Evolutionary conservation across 2,329 filamentous ascomycete species (phyloP), one percentile per base, ranked within the genome.

Genomic region (Penicillium freii): DNA sequence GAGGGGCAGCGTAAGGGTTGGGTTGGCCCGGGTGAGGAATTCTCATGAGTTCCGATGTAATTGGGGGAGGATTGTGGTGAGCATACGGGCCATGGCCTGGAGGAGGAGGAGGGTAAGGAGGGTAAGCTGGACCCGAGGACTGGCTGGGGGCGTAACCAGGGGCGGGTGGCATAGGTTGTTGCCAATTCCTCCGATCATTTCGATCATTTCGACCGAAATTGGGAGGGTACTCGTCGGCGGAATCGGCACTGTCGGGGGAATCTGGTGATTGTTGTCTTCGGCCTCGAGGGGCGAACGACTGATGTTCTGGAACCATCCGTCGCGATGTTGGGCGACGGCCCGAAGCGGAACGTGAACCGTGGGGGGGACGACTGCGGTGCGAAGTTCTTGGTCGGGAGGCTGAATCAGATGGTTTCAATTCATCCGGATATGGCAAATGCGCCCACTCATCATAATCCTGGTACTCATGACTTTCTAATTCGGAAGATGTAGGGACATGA

Each of bases 201-300:
- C 69, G 67, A 6, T 73, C 75, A 25, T 68, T 71, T 50, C 68
- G 74, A 59, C 73, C 74, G 77, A 81, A 78, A 74, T 78, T 65
- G 67, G 73, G 61, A 61, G 77, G 74, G 69, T 82, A 87, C n/a
- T 89, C 85, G 25, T 90, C 80, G 34, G 82, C 80, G 36, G 82
- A 82, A 71, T 89, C 87, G 78, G 83, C 80, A 71, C 82, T 89
- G 78, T 84, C 83, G 54, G 84, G 78, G 62, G 81, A 79, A 61
- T 78, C 78, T 63, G 82, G 81, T 57, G 72, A 78, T 74, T 75
- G 78, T 63, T 73, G 76, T 68, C 68, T 77, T 62, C 69, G 78
- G 60, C 71, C 72, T 56, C 72, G 76, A 60, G 72, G 76, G 50
- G 62, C 56, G 52, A 68, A 69, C 23, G 70, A 68, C 47, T 74